These are phyloP conservation scores for Letharia columbiana DNA, from an alignment of 495 filamentous ascomycete species.

Conservation along the genomic window DNA sequence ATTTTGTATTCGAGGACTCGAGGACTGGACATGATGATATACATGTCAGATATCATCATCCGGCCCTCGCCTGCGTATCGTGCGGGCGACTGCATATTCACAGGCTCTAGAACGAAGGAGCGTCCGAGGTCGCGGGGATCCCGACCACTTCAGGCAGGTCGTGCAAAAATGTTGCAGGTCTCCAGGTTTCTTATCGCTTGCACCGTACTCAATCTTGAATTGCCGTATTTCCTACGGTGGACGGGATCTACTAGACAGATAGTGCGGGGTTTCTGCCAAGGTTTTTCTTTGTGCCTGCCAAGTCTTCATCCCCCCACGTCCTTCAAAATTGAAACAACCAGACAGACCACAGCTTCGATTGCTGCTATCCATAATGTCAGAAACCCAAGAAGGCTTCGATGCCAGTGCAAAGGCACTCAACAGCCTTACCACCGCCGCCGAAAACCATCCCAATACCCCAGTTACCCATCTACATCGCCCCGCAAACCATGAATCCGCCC, in stretches of 20 bases:
- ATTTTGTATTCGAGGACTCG: too few species aligned
- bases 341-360: background rate
- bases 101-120: background rate
- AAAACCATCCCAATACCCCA: slow-evolving; percentile 28
- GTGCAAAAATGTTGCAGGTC: background rate
- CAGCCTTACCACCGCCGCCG: slow-evolving; percentile 24
- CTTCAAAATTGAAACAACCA: background rate
- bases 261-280: background rate
- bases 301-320: background rate
- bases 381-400: slow-evolving; percentile 23
- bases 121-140: background rate
- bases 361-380: slow-evolving; percentile 6
- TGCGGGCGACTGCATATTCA: background rate
- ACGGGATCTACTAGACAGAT: background rate
- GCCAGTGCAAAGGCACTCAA: slow-evolving; percentile 25
- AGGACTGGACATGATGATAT: background rate
- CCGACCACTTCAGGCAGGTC: slow-evolving; percentile 1
- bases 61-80: background rate
- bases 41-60: background rate
- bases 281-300: background rate
- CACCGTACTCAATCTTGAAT: background rate
- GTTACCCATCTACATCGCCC: slow-evolving; percentile 31
- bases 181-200: background rate
- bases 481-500: slow-evolving; percentile 28
- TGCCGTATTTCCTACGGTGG: background rate